Evolutionary conservation across 83 land plant species (phyloP), one percentile per base, ranked within the genome.

Genomic region (Picea abies): DNA sequence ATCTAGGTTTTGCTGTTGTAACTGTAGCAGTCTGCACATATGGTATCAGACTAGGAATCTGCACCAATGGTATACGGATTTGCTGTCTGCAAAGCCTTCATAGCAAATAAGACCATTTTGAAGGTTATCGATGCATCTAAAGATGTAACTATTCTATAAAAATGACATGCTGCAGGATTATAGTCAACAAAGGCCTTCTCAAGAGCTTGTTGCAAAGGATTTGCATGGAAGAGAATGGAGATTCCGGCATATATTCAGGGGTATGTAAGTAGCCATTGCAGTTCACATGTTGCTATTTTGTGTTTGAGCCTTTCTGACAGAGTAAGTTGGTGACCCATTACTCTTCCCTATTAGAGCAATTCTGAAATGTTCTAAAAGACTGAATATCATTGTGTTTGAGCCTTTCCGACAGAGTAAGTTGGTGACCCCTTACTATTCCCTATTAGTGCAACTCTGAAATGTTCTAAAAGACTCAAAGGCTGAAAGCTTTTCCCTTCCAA

Each of bases 141-240:
- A 44, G 58, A 73, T 37, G 15, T 44, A 49, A 73, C 26, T 39
- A 17, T 47, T 73, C 15, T 41, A 20, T 10, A 4, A 78, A 78
- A 60, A 20, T 19, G n/a, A 78, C 37, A 56, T 79, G 63, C 62
- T 72, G 49, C 82, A 97, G 99, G 99, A 97, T 78, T 91, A 92
- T 52, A 89, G 77, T 49, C 94, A 93, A 86, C 96, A 95, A 56
- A 88, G 98, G 72, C 99, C 99, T 41, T 91, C 94, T 8, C 99
- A 97, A 79, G 99, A 97, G 92, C 91, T 97, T 83, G 89, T 93
- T 37, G 98, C 98, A n/a, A 97, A 89, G 83, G 99, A 97, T 80
- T 83, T 97, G 62, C 98, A 95, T 91, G 96, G 96, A 8, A 67
- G 65, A 10, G 95, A 95, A 84, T 97, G 98, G 99, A 91, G 80